phyloP scores from a whole-genome alignment of 768 basidiomycete species.

The Krasilnikovozyma curviuscula region DNA sequence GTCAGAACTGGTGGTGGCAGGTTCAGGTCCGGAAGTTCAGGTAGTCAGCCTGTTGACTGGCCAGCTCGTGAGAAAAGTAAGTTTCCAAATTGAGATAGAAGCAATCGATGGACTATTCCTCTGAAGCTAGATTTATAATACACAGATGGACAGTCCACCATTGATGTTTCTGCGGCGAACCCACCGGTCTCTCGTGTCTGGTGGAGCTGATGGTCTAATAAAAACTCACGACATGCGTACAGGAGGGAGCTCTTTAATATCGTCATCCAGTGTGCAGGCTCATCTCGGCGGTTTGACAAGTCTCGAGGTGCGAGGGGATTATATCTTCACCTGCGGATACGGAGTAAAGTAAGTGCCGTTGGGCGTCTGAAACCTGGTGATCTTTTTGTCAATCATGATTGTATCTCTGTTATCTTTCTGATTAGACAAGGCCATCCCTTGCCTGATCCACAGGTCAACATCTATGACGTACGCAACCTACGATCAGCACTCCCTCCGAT shows the following conservation, averaged over 20 bases:
- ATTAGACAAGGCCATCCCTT: conserved; percentile 65
- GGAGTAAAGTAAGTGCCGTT: conserved; percentile 6
- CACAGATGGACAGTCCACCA: conserved; percentile 8
- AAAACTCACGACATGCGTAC: conserved; percentile 7
- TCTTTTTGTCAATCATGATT: background rate
- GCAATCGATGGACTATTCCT: too few relatives aligned
- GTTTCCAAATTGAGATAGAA: conserved; percentile 29
- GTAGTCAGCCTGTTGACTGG: conserved; percentile 61
- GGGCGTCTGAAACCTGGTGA: too few relatives aligned
- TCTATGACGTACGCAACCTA: conserved; percentile 74
- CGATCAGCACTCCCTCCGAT: conserved; percentile 64
- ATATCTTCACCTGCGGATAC: conserved; percentile 10
- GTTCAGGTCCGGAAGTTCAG: conserved; percentile 37
- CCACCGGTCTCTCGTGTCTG: conserved; percentile 4
- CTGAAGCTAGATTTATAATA: background rate
- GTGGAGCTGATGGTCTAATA: conserved; percentile 9
- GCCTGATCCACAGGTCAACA: conserved; percentile 78
- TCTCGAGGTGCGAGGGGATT: conserved; percentile 8
- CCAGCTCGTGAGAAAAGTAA: conserved; percentile 37
- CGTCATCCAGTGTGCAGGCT: conserved; percentile 4
- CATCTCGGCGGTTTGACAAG: conserved; percentile 12
- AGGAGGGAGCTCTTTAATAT: background rate
- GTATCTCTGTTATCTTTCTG: background rate
- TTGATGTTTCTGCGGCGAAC: conserved; percentile 10
- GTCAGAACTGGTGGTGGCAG: conserved; percentile 40